Evolutionary conservation across 2,329 filamentous ascomycete species (phyloP).

Genomic region (Diplodia sapinea): DNA sequence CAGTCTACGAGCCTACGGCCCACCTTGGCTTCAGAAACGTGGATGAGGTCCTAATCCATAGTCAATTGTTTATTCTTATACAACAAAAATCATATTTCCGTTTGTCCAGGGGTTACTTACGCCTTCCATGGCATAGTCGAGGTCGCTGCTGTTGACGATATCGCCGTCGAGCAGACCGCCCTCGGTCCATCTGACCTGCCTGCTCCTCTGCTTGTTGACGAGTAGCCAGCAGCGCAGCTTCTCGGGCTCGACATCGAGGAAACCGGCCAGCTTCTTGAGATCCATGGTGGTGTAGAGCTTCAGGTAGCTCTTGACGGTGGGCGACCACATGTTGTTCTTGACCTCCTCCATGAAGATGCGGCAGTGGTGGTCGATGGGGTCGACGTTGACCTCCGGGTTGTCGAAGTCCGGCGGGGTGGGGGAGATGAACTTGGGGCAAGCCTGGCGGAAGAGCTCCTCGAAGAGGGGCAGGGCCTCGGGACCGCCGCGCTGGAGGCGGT

Average conservation of each 20-base stretch:
- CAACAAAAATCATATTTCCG: background rate
- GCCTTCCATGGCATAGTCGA: constrained; percentile 96
- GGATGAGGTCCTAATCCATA: constrained; percentile 78
- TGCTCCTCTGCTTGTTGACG: constrained; percentile 98
- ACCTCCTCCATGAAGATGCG: constrained; percentile 99
- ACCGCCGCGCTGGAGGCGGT: constrained; percentile 93
- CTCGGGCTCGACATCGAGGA: constrained; percentile 96
- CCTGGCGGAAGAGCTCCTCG: constrained; percentile 94
- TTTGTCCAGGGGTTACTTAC: constrained; percentile 59
- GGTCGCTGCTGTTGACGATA: constrained; percentile 87
- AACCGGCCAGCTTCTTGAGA: constrained; percentile 94
- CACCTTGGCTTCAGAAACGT: constrained; percentile 98
- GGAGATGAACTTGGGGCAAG: constrained; percentile 99
- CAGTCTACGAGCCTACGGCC: constrained; percentile 97
- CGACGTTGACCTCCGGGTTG: constrained; percentile 92
- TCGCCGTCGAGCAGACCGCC: constrained; percentile 91
- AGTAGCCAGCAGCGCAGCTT: constrained; percentile 91
- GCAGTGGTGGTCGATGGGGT: constrained; percentile 96
- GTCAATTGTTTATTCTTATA: constrained; percentile 35
- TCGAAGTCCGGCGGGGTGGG: constrained; percentile 97
- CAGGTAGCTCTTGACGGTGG: constrained; percentile 97
- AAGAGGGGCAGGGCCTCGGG: constrained; percentile 95
- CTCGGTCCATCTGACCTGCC: constrained; percentile 93
- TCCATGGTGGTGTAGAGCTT: constrained; percentile 99
- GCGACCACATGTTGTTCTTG: constrained; percentile 98